Base-by-base conservation (phyloP, 805 yeast species). In the Hermanozyma aechmeae region DNA sequence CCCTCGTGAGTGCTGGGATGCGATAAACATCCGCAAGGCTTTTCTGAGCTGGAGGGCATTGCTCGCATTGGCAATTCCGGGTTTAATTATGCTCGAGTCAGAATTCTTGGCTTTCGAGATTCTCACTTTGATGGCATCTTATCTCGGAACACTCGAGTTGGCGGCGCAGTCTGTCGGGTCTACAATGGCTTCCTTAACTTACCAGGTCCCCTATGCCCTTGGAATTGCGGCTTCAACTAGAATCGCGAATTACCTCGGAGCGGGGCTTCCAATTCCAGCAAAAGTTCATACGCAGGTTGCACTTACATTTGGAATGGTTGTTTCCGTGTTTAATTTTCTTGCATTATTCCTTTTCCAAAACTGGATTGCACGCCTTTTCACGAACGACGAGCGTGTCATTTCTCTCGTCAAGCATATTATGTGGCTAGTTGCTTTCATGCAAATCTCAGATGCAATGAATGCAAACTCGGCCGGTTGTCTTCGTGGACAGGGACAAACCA, bases 401-500 rank as follows among this genome's bases (percentile, higher is more conserved):
- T 43, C 45, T 3, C 43, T 68, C 8, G 73, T 79, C 6, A 50
- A 63, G 1, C 51, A 53, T 15, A 68, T 79, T 16, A 56, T 80
- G 55, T 75, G 81, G 48, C 56, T 77, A 25, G 69, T 76, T 26
- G 81, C 86, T 1, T 44, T 73, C 18, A 78, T 77, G 69, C 87
- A 80, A 55, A 53, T 81, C 15, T 71, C 71, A 31, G 92, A 81
- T 51, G 76, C 78, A 8, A 54, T 75, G 43, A 71, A 78, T 38
- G 81, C 84, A 11, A 74, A 78, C 27, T 71, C 81, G 1, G 86
- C 84, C 11, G 89, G 89, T 11, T 67, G 83, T 35, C 58, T 81
- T 30, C 66, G 92, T 48, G 89, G 89, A 5, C 87, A 79, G 55
- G 89, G 89, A 11, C 72, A 72, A 50, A 79, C 78, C 24, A 69